Evolutionary conservation across 345 rosid species (phyloP).

Genomic region (Euphorbia tirucalli): DNA sequence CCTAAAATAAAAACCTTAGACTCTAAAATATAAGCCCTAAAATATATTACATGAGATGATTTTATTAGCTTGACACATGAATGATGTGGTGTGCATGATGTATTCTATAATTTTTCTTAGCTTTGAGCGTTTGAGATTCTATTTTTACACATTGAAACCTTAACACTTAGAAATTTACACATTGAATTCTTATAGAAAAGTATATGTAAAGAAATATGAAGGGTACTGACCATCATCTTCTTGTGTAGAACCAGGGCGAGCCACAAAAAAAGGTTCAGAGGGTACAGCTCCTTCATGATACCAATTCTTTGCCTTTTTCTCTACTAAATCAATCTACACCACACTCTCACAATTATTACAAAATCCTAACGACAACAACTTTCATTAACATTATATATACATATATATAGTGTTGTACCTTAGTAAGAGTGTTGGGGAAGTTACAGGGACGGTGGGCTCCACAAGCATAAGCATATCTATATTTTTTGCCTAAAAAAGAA

Average conservation of each 20-base stretch:
- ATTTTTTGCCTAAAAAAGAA: conserved; percentile 55
- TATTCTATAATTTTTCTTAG: too few relatives aligned
- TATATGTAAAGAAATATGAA: too few relatives aligned
- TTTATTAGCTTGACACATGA: too few relatives aligned
- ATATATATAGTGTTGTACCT: conserved; percentile 37
- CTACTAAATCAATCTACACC: conserved; percentile 62
- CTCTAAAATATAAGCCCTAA: too few relatives aligned
- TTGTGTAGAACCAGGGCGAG: conserved; percentile 70
- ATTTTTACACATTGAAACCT: too few relatives aligned
- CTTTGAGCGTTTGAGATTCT: too few relatives aligned
- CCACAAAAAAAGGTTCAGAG: conserved; percentile 90
- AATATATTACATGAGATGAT: too few relatives aligned
- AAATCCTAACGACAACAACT: neutral
- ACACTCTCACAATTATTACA: neutral
- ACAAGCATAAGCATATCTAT: conserved; percentile 88
- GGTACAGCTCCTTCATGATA: conserved; percentile 75
- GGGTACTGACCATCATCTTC: conserved; percentile 88
- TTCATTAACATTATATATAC: too few relatives aligned
- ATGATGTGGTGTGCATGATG: too few relatives aligned
- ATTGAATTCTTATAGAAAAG: too few relatives aligned
- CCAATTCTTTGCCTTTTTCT: conserved; percentile 83
- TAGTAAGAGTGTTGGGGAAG: conserved; percentile 93
- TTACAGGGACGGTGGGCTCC: conserved; percentile 94
- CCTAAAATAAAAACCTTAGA: too few relatives aligned
- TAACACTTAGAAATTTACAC: too few relatives aligned